phyloP scores from a whole-genome alignment of 345 rosid genomes.

The Eucalyptus marginata region DNA sequence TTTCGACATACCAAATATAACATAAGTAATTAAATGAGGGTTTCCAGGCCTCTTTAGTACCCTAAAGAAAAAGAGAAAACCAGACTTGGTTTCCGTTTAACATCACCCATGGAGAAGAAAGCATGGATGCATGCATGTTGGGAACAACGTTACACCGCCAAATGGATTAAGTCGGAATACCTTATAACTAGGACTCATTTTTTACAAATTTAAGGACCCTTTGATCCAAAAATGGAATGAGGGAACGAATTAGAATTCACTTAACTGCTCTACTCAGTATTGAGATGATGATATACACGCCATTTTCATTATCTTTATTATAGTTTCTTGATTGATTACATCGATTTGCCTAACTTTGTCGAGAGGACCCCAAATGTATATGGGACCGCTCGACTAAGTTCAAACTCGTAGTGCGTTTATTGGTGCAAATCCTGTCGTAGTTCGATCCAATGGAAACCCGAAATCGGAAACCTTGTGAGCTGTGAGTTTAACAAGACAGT shows the following conservation, averaged over 20 bases:
- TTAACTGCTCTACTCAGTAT: not conserved
- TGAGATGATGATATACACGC: not conserved
- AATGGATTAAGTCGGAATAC: not conserved
- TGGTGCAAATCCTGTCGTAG: not conserved
- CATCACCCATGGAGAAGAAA: not conserved
- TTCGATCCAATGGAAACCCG: not conserved
- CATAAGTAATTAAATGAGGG: not conserved
- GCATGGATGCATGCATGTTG: not conserved
- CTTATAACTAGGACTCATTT: not conserved
- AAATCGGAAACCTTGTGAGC: not conserved
- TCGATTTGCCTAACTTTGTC: not conserved
- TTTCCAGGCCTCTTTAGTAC: not conserved
- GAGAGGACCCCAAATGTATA: not conserved
- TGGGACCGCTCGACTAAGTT: not conserved
- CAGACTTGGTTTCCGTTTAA: not conserved
- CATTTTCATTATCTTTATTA: not conserved
- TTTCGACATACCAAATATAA: not conserved
- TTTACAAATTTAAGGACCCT: not conserved
- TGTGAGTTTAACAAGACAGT: not conserved
- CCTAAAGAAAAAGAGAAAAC: not conserved
- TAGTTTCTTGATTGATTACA: not conserved
- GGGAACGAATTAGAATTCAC: not conserved
- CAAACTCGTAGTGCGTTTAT: not conserved
- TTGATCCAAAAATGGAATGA: not conserved
- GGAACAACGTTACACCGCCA: not conserved